Evolutionary conservation across 768 basidiomycete genomes (phyloP).

Genomic region (Pleurotus djamor): DNA sequence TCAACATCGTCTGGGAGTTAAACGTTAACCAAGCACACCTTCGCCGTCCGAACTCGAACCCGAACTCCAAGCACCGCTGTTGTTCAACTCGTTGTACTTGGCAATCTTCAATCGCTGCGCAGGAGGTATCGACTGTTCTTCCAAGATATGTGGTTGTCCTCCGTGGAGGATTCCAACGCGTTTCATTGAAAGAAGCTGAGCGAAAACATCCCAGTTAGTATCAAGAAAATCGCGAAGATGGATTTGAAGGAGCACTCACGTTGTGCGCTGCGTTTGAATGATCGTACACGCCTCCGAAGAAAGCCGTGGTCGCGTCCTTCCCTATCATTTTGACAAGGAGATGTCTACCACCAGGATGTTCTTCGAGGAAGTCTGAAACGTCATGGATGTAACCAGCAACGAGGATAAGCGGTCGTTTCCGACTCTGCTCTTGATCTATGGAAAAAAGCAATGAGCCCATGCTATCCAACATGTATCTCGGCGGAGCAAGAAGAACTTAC

Average conservation of each 20-base stretch:
- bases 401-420: conserved; percentile 79
- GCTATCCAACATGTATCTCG: neutral
- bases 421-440: conserved; percentile 74
- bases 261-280: conserved; percentile 90
- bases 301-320: conserved; percentile 89
- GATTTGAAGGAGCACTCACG: conserved; percentile 32
- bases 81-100: conserved; percentile 13
- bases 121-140: conserved; percentile 36
- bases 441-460: conserved; percentile 7
- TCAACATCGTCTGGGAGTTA: no score
- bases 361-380: conserved; percentile 78
- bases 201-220: neutral
- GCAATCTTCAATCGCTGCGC: conserved; percentile 34
- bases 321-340: conserved; percentile 83
- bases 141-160: conserved; percentile 24
- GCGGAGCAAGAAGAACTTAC: conserved; percentile 36
- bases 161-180: conserved; percentile 54
- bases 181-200: conserved; percentile 26
- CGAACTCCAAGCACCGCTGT: conserved; percentile 4
- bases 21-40: no score
- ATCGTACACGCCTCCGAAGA: conserved; percentile 91
- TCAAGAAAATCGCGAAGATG: neutral
- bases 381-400: conserved; percentile 95
- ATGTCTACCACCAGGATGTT: conserved; percentile 91
- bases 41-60: neutral